Base-by-base conservation (phyloP, 2,329 filamentous ascomycete genomes). In the Verticillium nubilum region DNA sequence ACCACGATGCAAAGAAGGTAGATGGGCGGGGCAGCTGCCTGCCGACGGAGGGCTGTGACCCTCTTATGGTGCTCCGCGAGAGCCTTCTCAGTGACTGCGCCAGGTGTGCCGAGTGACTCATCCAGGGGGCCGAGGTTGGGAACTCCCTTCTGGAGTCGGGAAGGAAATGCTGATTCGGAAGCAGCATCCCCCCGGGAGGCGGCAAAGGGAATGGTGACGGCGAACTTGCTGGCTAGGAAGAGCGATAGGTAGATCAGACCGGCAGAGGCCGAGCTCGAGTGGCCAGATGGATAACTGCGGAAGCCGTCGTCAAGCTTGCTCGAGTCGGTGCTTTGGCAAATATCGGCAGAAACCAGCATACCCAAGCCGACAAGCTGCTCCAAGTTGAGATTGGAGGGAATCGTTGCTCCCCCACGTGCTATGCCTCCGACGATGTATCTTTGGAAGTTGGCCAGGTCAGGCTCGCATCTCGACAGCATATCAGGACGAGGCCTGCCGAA, bases 171-270 rank as follows among this genome's bases (percentile, higher is more conserved):
- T 63, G 87, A 88, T 65, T 86, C 82, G 1, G 74, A 66, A 26
- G 70, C 65, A 1, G 72, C 69, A 61, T 86, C 81, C 59, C 72
- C 72, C 37, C 75, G 72, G 59, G 76, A 77, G 6, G 82, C 79
- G 10, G 90, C 82, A 71, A 88, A 90, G 1, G 90, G 90, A 31
- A 92, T 81, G 10, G 85, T 87, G 62, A 93, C 86, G 61, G 86
- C 83, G 68, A 94, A 90, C 72, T 93, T 94, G 73, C 87, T 90
- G 65, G 90, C 91, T 25, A 98, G 82, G 79, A 92, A 97, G 56
- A 98, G 84, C 1, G 89, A 89, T 17, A 97, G 83, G 72, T 97
- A 97, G 58, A 92, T 84, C 57, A 97, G 78, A 1, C 93, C 93
- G 12, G 88, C 87, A 66, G 91, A 91, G 4, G 90, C 83, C 62